These are phyloP conservation scores for Neonectria punicea DNA, from an alignment of 2,329 filamentous ascomycete species.

Conservation along the genomic window DNA sequence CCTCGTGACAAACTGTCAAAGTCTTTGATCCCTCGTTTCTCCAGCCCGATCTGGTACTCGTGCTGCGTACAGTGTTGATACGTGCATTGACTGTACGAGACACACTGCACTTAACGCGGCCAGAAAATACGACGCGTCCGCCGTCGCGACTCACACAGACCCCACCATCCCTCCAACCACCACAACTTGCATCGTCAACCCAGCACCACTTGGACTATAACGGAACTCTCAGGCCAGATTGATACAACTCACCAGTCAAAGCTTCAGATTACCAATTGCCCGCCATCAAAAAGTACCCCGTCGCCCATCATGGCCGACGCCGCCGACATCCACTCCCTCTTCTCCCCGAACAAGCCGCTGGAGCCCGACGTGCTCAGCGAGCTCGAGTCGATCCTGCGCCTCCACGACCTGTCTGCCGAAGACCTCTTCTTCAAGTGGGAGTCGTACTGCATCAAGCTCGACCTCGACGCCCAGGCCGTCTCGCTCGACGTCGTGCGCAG, in stretches of 20 bases:
- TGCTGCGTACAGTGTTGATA: not conserved
- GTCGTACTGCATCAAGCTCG: constrained; percentile 96
- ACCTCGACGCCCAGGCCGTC: constrained; percentile 75
- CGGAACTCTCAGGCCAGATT: not conserved
- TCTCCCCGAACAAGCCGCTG: constrained; percentile 60
- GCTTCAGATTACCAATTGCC: not conserved
- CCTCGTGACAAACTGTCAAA: not conserved
- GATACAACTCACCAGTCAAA: not conserved
- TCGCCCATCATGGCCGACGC: constrained; percentile 50
- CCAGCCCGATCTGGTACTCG: too few relatives aligned
- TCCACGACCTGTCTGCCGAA: constrained; percentile 83
- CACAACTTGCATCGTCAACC: constrained; percentile 23
- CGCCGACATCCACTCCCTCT: constrained; percentile 48
- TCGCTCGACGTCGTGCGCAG: constrained; percentile 77
- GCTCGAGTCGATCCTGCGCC: constrained; percentile 84
- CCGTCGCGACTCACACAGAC: constrained; percentile 28
- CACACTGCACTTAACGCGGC: constrained; percentile 37
- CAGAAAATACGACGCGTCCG: constrained; percentile 33
- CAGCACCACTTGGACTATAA: constrained; percentile 12
- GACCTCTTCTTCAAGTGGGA: constrained; percentile 99
- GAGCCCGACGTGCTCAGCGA: constrained; percentile 83
- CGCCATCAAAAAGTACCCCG: not conserved
- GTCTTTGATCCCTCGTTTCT: not conserved
- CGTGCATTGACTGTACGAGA: constrained; percentile 6
- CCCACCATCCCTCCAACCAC: constrained; percentile 29